Conservation (phyloP, 1,139 yeast species). For the Sugiyamaella castrensis region DNA sequence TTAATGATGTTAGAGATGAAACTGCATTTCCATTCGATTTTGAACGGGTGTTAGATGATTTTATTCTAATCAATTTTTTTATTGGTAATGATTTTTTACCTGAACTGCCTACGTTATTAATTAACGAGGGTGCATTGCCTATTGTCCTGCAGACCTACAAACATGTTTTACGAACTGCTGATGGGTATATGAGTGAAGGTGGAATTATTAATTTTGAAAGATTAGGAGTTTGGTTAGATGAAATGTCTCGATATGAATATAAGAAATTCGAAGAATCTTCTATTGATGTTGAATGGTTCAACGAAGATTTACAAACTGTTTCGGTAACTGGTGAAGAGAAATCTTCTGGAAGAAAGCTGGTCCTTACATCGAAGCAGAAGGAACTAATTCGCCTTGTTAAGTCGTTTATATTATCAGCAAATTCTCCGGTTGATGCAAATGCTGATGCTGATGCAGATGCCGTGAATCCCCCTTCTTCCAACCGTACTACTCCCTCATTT, state of each 20-base stretch:
- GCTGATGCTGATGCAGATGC: conserved; percentile 9
- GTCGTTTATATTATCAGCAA: conserved; percentile 28
- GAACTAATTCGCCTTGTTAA: conserved; percentile 30
- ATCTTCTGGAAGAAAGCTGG: conserved; percentile 47
- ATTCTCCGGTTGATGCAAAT: conserved; percentile 16
- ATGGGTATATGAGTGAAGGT: conserved; percentile 80
- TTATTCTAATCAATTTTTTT: conserved; percentile 85
- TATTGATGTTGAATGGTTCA: conserved; percentile 90
- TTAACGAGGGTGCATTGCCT: conserved; percentile 96
- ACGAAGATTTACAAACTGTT: conserved; percentile 74
- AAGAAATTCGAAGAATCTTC: conserved; percentile 53
- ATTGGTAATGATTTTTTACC: conserved; percentile 99
- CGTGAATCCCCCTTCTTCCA: not conserved
- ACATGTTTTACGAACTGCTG: conserved; percentile 65
- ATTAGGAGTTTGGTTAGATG: conserved; percentile 74
- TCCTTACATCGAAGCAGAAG: conserved; percentile 70
- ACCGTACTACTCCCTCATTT: conserved; percentile 15
- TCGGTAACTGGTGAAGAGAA: conserved; percentile 71
- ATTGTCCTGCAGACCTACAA: conserved; percentile 83
- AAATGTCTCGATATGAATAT: conserved; percentile 71
- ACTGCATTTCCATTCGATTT: conserved; percentile 70
- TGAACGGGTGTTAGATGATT: conserved; percentile 89
- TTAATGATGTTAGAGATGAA: conserved; percentile 63
- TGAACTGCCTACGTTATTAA: conserved; percentile 89
- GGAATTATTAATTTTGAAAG: conserved; percentile 78